Evolutionary conservation across 1,139 yeast genomes (phyloP), one percentile per base, ranked within the genome.

Genomic region (Yamadazyma triangularis): DNA sequence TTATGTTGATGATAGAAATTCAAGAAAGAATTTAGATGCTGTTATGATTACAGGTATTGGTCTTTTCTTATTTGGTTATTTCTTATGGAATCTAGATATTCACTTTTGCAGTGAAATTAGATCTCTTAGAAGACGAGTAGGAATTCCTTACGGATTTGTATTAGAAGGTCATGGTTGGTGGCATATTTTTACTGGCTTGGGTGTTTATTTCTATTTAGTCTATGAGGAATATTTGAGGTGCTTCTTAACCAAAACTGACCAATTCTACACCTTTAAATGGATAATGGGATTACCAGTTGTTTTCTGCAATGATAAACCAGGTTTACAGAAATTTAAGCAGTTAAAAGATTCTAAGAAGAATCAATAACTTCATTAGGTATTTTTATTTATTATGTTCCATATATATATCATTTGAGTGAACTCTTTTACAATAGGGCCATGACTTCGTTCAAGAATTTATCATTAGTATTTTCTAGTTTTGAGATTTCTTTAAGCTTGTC

Each of bases 131-230:
- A 73, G 95, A 41, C 45, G 57, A 3, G 63, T 71, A 51, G 95
- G 95, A 2, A 73, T 88, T 64, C 97, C 97, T 2, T 75, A 83
- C 36, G 98, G 98, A 1, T 75, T 87, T 41, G 44, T 91, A 8
- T 66, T 91, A 24, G 98, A 91, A 53, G 84, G 95, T 21, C 98
- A 91, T 52, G 96, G 95, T 12, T 91, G 97, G 97, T 91, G 98
- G 98, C 98, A 91, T 53, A 63, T 86, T 20, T 70, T 86, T 40
- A 86, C 95, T 0, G 94, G 94, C 3, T 64, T 78, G 9, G 95
- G 95, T 2, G 66, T 70, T 9, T 71, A 70, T 45, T 66, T 51
- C 45, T 68, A 64, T 39, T 58, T 73, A 38, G 86, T 86, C 11
- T 86, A 85, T 54, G 77, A 71, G 48, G 87, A 84, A 54, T 83